Base-by-base conservation (phyloP, 306 rosid genomes). In the Benincasa hispida region DNA sequence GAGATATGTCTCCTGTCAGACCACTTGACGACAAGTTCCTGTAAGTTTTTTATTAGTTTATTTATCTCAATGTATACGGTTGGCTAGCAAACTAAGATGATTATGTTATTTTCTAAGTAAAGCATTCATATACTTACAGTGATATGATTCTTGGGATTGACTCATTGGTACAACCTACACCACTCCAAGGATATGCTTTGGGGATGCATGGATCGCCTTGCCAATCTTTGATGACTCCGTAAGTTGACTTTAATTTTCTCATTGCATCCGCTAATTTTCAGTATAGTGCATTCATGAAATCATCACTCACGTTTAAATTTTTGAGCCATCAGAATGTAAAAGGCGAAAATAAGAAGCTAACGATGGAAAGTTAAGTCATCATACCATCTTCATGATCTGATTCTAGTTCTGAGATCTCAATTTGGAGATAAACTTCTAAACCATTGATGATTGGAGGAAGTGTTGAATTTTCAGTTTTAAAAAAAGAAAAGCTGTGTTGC, bases 131-230 rank as follows among this genome's bases (percentile, higher is more conserved):
- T 18, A 75, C 88, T 79, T 47, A 87, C 91, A 87, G 28, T 15
- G 86, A 83, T 54, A 21, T 79, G 50, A 87, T 76, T 58, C 82
- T 83, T 53, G 91, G 82, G 45, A 45, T 50, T 35, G 30, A 37
- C 6, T 17, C 76, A 8, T 47, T 15, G 63, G 35, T 85, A 54
- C 89, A 85, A 8, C 9, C 32, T 7, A 87, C 45, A 61, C 86
- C 83, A 5, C 77, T 77, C 91, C 87, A 87, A 9, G 78, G 30
- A 32, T 35, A 54, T 5, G 19, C 17, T 10, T 3, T 13, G 2
- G 87, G 89, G 79, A 51, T 25, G 47, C 88, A 87, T 8, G 88
- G 88, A 42, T 85, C 91, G 15, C 83, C 87, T 80, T 85, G 86
- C 88, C 87, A 85, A 60, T 74, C 75, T 30, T 21, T 53, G 62